phyloP scores from a whole-genome alignment of 441 rosid genomes.

The Gossypium aridum region DNA sequence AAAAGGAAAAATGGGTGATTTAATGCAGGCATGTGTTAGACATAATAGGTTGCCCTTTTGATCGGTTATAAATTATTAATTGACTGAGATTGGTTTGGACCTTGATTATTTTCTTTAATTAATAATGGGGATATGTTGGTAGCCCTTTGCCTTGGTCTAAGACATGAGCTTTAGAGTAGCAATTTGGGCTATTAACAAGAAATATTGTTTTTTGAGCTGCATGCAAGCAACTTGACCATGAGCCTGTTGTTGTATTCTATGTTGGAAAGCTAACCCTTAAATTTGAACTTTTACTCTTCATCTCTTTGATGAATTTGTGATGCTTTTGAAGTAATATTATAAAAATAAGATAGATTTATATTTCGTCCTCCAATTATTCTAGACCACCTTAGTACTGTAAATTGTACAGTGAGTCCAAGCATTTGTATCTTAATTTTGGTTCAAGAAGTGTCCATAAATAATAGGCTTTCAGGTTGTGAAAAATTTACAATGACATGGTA shows the following conservation, averaged over 20 bases:
- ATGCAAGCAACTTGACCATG: no score
- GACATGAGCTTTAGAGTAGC: background rate
- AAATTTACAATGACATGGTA: background rate
- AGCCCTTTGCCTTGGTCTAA: background rate
- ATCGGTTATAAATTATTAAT: background rate
- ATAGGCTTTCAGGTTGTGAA: background rate
- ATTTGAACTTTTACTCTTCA: background rate
- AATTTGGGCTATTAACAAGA: background rate
- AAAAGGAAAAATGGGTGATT: background rate
- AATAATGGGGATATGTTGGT: background rate
- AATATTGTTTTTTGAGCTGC: no score
- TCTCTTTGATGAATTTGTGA: background rate
- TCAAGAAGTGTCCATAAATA: background rate
- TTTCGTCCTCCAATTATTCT: background rate
- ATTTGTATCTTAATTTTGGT: background rate
- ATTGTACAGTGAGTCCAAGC: background rate
- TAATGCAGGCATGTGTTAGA: background rate
- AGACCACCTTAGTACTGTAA: background rate
- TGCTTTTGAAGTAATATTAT: background rate
- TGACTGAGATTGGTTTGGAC: background rate
- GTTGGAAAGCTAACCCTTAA: background rate
- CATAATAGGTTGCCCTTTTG: background rate
- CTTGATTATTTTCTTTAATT: background rate
- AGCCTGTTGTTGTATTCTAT: no score
- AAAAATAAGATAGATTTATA: background rate